phyloP scores from a whole-genome alignment of 2,329 filamentous ascomycete genomes.

The Hymenoscyphus infarciens region DNA sequence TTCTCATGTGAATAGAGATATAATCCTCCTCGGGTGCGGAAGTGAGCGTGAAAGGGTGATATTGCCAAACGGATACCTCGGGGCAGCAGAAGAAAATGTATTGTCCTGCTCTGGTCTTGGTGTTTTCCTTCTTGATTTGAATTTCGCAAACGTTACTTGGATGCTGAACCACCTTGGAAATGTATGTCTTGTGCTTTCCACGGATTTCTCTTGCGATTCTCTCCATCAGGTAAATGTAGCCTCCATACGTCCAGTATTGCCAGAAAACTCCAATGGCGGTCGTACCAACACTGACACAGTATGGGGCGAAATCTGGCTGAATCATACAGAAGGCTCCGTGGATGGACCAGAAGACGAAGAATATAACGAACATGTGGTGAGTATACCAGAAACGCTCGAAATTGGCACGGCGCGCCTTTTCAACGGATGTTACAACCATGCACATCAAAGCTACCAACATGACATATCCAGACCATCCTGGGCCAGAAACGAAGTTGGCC shows the following conservation, averaged over 20 bases:
- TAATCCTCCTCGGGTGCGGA: constrained; percentile 88
- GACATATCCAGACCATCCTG: constrained; percentile 82
- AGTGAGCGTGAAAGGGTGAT: constrained; percentile 82
- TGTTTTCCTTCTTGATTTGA: constrained; percentile 87
- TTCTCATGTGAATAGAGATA: constrained; percentile 80
- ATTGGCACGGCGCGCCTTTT: constrained; percentile 75
- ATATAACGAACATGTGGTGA: constrained; percentile 82
- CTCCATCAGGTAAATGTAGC: constrained; percentile 77
- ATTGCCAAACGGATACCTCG: constrained; percentile 82
- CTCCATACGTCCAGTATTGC: constrained; percentile 87
- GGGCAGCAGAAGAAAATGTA: constrained; percentile 90
- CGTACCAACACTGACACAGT: constrained; percentile 65
- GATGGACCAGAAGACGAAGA: constrained; percentile 89
- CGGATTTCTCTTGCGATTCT: constrained; percentile 73
- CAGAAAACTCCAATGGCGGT: constrained; percentile 74
- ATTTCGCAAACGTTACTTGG: constrained; percentile 87
- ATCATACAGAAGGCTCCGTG: constrained; percentile 92
- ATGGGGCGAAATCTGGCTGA: constrained; percentile 75
- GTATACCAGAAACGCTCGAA: constrained; percentile 91
- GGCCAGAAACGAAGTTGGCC: constrained; percentile 74
- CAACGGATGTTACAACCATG: constrained; percentile 73
- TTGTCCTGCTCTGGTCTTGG: constrained; percentile 75
- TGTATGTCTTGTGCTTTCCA: constrained; percentile 77
- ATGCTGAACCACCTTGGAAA: constrained; percentile 86
- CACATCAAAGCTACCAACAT: constrained; percentile 77